phyloP scores from a whole-genome alignment of 2,329 filamentous ascomycete genomes.

The Hypoxylon sp. region DNA sequence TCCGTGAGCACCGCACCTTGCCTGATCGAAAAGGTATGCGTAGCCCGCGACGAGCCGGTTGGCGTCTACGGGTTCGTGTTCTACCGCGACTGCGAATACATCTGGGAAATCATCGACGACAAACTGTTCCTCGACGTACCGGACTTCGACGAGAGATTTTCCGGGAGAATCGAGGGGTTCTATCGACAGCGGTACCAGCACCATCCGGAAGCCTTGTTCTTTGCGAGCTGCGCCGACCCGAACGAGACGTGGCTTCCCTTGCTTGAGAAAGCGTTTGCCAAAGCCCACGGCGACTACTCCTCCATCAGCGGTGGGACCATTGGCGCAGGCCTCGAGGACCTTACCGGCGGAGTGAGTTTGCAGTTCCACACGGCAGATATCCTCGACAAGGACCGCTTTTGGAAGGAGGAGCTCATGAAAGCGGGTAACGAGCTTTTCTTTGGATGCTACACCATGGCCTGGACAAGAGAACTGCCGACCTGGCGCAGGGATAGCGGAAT shows the following conservation, averaged over 20 bases:
- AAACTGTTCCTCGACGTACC: slow-evolving; percentile 64
- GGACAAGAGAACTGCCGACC: slow-evolving; percentile 64
- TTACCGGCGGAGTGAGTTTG: slow-evolving; percentile 71
- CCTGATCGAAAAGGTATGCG: slow-evolving; percentile 76
- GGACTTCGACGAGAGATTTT: slow-evolving; percentile 66
- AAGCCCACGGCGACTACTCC: slow-evolving; percentile 76
- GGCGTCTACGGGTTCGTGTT: slow-evolving; percentile 90
- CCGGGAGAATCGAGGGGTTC: slow-evolving; percentile 61
- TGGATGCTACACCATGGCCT: slow-evolving; percentile 62
- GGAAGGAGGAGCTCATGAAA: slow-evolving; percentile 78
- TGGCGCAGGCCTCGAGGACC: slow-evolving; percentile 66
- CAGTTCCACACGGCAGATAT: slow-evolving; percentile 73
- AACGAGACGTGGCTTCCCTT: slow-evolving; percentile 78
- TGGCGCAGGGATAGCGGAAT: no score
- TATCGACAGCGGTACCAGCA: slow-evolving; percentile 72
- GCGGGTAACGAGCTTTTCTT: slow-evolving; percentile 82
- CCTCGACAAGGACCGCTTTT: slow-evolving; percentile 78
- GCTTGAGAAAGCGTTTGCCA: slow-evolving; percentile 77
- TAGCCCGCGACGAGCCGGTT: slow-evolving; percentile 74
- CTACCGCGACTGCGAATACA: slow-evolving; percentile 79
- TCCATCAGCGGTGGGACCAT: slow-evolving; percentile 74
- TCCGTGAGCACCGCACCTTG: slow-evolving; percentile 77
- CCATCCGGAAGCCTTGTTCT: slow-evolving; percentile 73
- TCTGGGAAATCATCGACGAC: slow-evolving; percentile 65
- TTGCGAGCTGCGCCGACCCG: slow-evolving; percentile 71